Percentiles rank a stretch among this genome's conserved stretches.
Evolutionary conservation across 2,329 filamentous ascomycete species (phyloP).

Genomic region (Aspergillus sclerotialis): DNA sequence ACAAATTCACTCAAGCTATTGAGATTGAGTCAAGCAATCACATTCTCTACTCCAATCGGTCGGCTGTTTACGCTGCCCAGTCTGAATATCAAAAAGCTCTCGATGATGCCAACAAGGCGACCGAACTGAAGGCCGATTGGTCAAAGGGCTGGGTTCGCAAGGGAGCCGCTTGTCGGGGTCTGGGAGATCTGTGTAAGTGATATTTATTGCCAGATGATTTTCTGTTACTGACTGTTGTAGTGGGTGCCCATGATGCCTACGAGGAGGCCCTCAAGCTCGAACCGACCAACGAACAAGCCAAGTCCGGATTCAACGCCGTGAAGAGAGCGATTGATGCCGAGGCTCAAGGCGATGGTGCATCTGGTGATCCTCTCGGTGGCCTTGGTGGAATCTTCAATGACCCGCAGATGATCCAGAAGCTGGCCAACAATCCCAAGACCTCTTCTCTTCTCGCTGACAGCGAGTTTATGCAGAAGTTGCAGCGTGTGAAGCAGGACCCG

Average conservation of each 20-base stretch:
- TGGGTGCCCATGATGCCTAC: slow-evolving; percentile 82
- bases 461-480: slow-evolving; percentile 83
- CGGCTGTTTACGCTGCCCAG: slow-evolving; percentile 78
- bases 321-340: slow-evolving; percentile 82
- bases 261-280: slow-evolving; percentile 92
- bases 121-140: slow-evolving; percentile 95
- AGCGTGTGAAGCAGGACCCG: slow-evolving; percentile 74
- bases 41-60: slow-evolving; percentile 96
- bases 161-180: slow-evolving; percentile 81
- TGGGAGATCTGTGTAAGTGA: slow-evolving; percentile 66
- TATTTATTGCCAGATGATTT: not conserved
- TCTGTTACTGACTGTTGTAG: slow-evolving; percentile 25
- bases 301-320: slow-evolving; percentile 77
- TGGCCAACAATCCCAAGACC: slow-evolving; percentile 92
- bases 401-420: slow-evolving; percentile 80
- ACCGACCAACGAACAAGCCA: slow-evolving; percentile 83
- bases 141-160: slow-evolving; percentile 93
- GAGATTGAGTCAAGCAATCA: slow-evolving; percentile 82
- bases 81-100: slow-evolving; percentile 80
- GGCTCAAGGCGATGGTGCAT: slow-evolving; percentile 53
- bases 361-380: slow-evolving; percentile 63
- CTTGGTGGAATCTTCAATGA: slow-evolving; percentile 94
- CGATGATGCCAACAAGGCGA: slow-evolving; percentile 86
- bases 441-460: slow-evolving; percentile 70
- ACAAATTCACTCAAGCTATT: slow-evolving; percentile 92